A percentile compares a stretch with the other conserved stretches of the same genome.
Evolutionary conservation across 306 rosid genomes (phyloP).

Genomic region (Vigna mungo): DNA sequence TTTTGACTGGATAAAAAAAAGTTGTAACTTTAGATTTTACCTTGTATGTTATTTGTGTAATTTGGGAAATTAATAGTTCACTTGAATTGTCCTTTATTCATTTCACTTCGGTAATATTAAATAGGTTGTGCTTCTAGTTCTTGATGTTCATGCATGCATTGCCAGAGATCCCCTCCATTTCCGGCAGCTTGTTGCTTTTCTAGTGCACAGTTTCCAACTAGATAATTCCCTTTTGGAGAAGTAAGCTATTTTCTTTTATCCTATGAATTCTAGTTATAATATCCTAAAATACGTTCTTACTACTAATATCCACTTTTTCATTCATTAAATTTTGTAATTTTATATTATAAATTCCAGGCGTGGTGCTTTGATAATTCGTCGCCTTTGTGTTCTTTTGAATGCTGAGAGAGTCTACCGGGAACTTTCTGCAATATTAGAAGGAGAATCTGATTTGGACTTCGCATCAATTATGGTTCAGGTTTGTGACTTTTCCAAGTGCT

Average conservation of each 20-base stretch:
- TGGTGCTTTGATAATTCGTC: constrained; percentile 93
- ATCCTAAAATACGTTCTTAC: constrained; percentile 27
- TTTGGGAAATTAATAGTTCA: constrained; percentile 18
- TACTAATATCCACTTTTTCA: constrained; percentile 17
- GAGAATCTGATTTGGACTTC: constrained; percentile 83
- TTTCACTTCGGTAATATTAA: constrained; percentile 31
- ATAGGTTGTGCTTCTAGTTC: constrained; percentile 97
- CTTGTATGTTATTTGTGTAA: constrained; percentile 20
- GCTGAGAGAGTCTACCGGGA: constrained; percentile 95
- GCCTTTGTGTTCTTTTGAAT: constrained; percentile 91
- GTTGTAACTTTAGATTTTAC: neutral
- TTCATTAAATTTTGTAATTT: constrained; percentile 5
- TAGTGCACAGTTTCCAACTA: constrained; percentile 74
- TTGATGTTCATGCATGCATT: constrained; percentile 94
- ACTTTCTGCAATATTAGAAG: constrained; percentile 85
- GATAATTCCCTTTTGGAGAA: constrained; percentile 88
- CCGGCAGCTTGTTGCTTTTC: constrained; percentile 77
- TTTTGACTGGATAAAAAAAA: constrained; percentile 1
- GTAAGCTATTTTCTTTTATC: constrained; percentile 58
- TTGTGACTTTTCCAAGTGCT: constrained; percentile 42
- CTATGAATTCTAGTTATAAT: constrained; percentile 32
- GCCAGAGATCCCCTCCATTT: constrained; percentile 87
- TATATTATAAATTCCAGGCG: constrained; percentile 60
- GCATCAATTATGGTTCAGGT: constrained; percentile 98
- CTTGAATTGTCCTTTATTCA: constrained; percentile 34